phyloP scores from a whole-genome alignment of 345 rosid species.

The Salix caprea region DNA sequence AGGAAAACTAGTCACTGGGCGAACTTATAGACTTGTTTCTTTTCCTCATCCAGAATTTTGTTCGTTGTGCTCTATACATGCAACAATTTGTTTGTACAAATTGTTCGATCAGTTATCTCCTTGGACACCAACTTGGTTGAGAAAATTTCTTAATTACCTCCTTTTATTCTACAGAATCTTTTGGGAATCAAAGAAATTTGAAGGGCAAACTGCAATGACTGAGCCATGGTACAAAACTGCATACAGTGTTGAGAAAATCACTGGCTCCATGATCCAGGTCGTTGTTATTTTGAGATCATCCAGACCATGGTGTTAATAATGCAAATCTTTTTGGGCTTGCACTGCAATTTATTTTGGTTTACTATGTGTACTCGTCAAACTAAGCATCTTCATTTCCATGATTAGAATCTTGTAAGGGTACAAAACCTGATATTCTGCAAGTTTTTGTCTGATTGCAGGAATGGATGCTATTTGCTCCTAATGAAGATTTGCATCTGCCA shows the following conservation, averaged over 20 bases:
- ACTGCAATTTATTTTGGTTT: neutral
- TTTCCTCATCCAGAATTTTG: too few species aligned
- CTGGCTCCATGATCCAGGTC: conserved; percentile 59
- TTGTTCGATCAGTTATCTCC: too few species aligned
- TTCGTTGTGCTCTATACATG: too few species aligned
- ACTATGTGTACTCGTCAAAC: neutral
- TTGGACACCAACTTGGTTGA: too few species aligned
- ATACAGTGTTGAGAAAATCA: conserved; percentile 62
- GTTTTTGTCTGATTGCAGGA: conserved; percentile 44
- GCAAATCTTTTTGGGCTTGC: neutral
- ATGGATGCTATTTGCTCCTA: conserved; percentile 67
- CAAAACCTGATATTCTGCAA: neutral
- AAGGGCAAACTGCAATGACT: conserved; percentile 61
- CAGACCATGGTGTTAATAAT: neutral
- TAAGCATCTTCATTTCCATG: neutral
- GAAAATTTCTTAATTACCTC: too few species aligned
- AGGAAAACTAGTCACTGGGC: too few species aligned
- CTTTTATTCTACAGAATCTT: conserved; percentile 55
- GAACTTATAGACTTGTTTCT: too few species aligned
- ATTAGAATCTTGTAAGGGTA: conserved; percentile 6
- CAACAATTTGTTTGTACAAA: too few species aligned
- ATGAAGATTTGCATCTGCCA: conserved; percentile 69
- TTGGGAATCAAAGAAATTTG: conserved; percentile 92
- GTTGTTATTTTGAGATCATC: conserved; percentile 7
- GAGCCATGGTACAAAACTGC: conserved; percentile 96